Evolutionary conservation across 225 moss, liverwort and hornwort species (phyloP).

Genomic region (Anthoceros angustus): DNA sequence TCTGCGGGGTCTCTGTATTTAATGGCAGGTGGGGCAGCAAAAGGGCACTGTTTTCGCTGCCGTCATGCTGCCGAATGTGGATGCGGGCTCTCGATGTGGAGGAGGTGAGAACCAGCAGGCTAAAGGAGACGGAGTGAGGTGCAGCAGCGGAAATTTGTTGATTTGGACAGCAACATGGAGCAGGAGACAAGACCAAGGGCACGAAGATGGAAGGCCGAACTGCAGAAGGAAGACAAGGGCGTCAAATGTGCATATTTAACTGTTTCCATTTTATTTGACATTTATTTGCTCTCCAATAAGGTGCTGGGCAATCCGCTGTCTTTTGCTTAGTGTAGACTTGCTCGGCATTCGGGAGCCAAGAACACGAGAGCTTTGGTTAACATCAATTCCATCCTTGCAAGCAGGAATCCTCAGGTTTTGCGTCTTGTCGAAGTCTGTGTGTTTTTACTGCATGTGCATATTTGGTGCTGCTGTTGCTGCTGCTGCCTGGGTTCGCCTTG

Average conservation of each 20-base stretch:
- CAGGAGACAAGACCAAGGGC: no score
- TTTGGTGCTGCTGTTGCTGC: no score
- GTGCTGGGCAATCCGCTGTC: conserved; percentile 1
- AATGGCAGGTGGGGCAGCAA: background rate
- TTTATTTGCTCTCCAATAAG: conserved; percentile 4
- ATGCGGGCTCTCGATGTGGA: no score
- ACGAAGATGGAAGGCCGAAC: background rate
- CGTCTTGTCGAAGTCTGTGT: background rate
- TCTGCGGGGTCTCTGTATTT: background rate
- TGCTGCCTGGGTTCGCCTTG: no score
- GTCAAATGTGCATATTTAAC: background rate
- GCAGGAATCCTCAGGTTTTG: background rate
- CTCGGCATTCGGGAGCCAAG: background rate
- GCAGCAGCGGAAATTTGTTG: no score
- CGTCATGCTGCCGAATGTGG: no score
- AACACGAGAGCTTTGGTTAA: background rate
- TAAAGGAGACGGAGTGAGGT: no score
- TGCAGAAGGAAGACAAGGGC: background rate
- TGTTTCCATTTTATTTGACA: background rate
- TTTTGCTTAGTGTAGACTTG: background rate
- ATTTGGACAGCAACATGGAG: no score
- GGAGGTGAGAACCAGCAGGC: no score
- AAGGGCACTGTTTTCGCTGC: no score
- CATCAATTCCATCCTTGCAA: background rate
- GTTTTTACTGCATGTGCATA: no score